A percentile compares a stretch with the other conserved stretches of the same genome.
Conservation (phyloP, 2,329 filamentous ascomycete genomes). For the Lachnellula occidentalis region DNA sequence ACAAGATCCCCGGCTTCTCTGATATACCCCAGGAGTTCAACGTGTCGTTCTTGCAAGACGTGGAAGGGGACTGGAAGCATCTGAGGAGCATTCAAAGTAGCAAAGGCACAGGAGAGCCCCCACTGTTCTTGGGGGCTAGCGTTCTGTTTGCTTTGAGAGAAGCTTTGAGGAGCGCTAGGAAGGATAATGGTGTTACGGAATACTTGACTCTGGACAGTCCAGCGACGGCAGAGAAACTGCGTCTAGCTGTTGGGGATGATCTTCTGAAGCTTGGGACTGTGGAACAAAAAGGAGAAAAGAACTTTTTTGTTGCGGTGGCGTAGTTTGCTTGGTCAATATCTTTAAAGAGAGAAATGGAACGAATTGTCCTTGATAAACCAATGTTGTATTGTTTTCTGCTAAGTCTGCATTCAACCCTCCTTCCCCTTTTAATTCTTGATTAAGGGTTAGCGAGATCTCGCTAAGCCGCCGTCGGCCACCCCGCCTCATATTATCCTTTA, state of each 20-base stretch:
- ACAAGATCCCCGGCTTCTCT: slow-evolving; percentile 87
- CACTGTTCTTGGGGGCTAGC: slow-evolving; percentile 73
- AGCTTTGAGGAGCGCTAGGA: slow-evolving; percentile 70
- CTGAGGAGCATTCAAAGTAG: slow-evolving; percentile 79
- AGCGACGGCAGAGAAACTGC: slow-evolving; percentile 68
- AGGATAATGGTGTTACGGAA: slow-evolving; percentile 57
- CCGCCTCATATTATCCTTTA: too few species aligned
- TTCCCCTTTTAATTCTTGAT: too few species aligned
- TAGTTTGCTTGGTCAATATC: not conserved
- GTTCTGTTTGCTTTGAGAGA: slow-evolving; percentile 89
- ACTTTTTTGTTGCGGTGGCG: slow-evolving; percentile 23
- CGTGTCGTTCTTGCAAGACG: slow-evolving; percentile 75
- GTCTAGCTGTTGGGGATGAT: slow-evolving; percentile 34
- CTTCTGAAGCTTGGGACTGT: slow-evolving; percentile 30
- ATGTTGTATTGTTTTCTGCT: too few species aligned
- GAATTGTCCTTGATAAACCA: too few species aligned
- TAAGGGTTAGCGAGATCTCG: too few species aligned
- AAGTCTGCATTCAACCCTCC: too few species aligned
- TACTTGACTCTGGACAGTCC: slow-evolving; percentile 69
- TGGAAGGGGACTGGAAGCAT: slow-evolving; percentile 77
- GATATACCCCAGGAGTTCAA: slow-evolving; percentile 87
- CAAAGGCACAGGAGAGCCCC: slow-evolving; percentile 70
- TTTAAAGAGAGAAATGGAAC: too few species aligned
- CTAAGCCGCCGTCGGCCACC: too few species aligned
- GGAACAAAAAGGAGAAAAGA: slow-evolving; percentile 25